Evolutionary conservation across 805 yeast genomes (phyloP), one percentile per base, ranked within the genome.

Genomic region (Clavispora carvajalis): DNA sequence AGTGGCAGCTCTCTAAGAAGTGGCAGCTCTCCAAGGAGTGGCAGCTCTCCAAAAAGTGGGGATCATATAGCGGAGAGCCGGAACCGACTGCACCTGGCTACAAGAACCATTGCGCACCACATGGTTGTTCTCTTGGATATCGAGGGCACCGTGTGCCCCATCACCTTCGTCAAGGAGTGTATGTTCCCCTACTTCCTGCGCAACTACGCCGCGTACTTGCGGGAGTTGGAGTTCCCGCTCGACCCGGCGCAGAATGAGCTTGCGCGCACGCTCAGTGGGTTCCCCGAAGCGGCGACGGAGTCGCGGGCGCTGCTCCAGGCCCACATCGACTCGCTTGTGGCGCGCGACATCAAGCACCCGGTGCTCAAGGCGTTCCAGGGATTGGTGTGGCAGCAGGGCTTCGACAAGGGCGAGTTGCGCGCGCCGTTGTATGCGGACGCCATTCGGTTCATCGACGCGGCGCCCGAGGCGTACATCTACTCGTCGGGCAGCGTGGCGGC

Each of bases 131-230:
- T 84, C 2, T 68, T 89, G 5, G 95, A 87, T 50, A 87, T 88
- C 25, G 98, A 90, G 57, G 98, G 98, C 13, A 90, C 97, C 0
- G 80, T 90, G 22, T 90, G 97, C 55, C 90, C 96, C 3, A 89
- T 90, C 16, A 73, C 90, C 1, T 90, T 90, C 55, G 98, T 90
- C 31, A 84, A 85, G 52, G 89, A 85, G 22, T 69, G 66, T 2
- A 63, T 90, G 24, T 83, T 79, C 61, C 96, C 96, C 0, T 89
- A 76, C 55, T 90, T 93, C 47, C 57, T 81, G 3, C 38, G 57
- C 3, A 60, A 74, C 52, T 80, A 18, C 80, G 85, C 28, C 8
- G 53, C 1, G 42, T 71, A 13, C 51, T 79, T 55, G 22, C 34
- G 38, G 49, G 2, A 40, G 49, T 7, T 41, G 56, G 22, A 34